Conservation (phyloP, 2,329 filamentous ascomycete species). For the Neofusicoccum parvum region DNA sequence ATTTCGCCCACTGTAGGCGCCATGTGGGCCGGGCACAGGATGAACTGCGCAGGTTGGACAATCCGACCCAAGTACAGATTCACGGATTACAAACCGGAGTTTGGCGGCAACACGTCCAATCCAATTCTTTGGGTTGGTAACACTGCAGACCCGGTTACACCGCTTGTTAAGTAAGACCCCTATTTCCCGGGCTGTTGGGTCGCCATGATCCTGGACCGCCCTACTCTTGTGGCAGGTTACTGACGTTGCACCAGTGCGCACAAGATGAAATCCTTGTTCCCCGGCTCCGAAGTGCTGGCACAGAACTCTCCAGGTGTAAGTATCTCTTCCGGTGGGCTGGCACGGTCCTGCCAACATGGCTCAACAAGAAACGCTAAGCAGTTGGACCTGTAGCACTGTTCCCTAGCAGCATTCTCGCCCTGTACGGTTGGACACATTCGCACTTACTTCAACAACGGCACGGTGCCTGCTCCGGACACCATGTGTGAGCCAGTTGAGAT, state of each 20-base stretch:
- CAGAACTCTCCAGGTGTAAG: conserved; percentile 34
- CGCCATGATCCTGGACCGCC: too few relatives aligned
- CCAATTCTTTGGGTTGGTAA: conserved; percentile 62
- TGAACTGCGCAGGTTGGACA: conserved; percentile 44
- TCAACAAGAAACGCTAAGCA: not conserved
- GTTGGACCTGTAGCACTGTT: conserved; percentile 49
- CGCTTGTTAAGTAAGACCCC: conserved; percentile 42
- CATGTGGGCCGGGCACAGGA: conserved; percentile 40
- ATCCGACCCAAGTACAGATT: conserved; percentile 40
- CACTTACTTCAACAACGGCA: conserved; percentile 45
- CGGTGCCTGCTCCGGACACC: conserved; percentile 29
- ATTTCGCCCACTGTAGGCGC: conserved; percentile 40
- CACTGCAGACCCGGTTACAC: conserved; percentile 62
- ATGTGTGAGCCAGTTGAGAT: conserved; percentile 18
- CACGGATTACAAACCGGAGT: conserved; percentile 24
- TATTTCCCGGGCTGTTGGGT: too few relatives aligned
- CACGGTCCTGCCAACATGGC: too few relatives aligned
- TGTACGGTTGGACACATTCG: conserved; percentile 39
- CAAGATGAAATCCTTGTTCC: conserved; percentile 23
- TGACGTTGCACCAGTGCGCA: not conserved
- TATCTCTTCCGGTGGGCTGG: not conserved
- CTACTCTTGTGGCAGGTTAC: too few relatives aligned
- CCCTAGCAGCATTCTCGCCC: conserved; percentile 35
- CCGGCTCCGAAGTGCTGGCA: conserved; percentile 32
- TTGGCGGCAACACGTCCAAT: conserved; percentile 48